These are phyloP conservation scores for Alternaria metachromatica DNA, from an alignment of 2,329 filamentous ascomycete genomes.

Conservation along the genomic window DNA sequence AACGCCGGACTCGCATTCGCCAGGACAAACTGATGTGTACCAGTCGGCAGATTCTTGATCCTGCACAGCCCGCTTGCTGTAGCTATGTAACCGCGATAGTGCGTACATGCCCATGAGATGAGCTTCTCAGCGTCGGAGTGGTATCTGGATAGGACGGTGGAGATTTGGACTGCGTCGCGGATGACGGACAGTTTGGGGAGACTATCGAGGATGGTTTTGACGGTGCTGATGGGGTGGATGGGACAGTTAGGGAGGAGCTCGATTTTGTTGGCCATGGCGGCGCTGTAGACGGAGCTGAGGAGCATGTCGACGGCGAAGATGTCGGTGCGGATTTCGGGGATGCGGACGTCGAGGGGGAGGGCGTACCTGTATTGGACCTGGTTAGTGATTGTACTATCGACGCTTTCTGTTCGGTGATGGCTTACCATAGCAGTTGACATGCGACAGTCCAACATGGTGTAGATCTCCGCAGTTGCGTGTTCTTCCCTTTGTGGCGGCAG, in stretches of 20 bases:
- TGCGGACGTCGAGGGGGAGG: slow-evolving; percentile 34
- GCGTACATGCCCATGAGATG: slow-evolving; percentile 39
- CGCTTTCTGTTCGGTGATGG: not conserved
- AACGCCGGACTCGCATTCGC: slow-evolving; percentile 35
- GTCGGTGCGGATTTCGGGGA: slow-evolving; percentile 41
- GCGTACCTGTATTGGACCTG: not conserved
- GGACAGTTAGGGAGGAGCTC: slow-evolving; percentile 41
- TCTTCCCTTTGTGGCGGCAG: slow-evolving; percentile 15
- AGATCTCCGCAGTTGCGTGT: slow-evolving; percentile 28
- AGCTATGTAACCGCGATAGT: slow-evolving; percentile 38
- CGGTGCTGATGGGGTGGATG: slow-evolving; percentile 12
- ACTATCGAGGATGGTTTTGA: slow-evolving; percentile 31
- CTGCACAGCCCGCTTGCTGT: slow-evolving; percentile 32
- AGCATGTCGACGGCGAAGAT: slow-evolving; percentile 39
- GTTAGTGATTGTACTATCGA: not conserved
- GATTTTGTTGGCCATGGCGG: slow-evolving; percentile 21
- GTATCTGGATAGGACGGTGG: slow-evolving; percentile 16
- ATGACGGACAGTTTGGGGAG: slow-evolving; percentile 33
- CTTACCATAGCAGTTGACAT: slow-evolving; percentile 33
- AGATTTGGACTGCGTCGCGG: slow-evolving; percentile 23
- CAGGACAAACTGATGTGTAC: slow-evolving; percentile 44
- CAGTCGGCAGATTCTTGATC: slow-evolving; percentile 36
- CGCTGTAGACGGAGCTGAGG: slow-evolving; percentile 35
- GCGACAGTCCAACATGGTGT: slow-evolving; percentile 24
- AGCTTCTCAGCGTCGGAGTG: slow-evolving; percentile 33